phyloP scores from a whole-genome alignment of 2,329 filamentous ascomycete species.

The Aspergillus fumigatus region DNA sequence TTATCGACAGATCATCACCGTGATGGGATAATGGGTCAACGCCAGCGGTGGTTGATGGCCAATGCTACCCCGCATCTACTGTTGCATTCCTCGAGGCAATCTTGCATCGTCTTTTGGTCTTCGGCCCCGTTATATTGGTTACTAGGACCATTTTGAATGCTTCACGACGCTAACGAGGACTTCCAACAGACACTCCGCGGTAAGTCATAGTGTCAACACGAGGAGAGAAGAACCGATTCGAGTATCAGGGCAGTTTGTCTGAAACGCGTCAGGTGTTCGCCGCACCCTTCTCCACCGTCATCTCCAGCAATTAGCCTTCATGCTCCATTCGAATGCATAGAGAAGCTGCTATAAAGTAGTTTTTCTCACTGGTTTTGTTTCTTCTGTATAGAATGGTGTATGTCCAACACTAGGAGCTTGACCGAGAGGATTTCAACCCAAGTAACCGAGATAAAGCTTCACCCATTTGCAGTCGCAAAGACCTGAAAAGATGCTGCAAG shows the following conservation, averaged over 20 bases:
- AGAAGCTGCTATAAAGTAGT: neutral
- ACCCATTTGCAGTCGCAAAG: neutral
- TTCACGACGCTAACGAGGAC: neutral
- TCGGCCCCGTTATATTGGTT: neutral
- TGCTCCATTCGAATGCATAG: neutral
- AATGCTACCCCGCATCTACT: neutral
- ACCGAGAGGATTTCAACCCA: neutral
- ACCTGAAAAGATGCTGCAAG: slow-evolving; percentile 15
- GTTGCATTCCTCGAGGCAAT: neutral
- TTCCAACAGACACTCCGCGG: neutral
- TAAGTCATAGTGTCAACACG: neutral
- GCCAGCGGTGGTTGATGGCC: neutral
- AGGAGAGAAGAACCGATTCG: neutral
- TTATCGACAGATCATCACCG: neutral
- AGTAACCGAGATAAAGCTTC: neutral
- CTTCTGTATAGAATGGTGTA: neutral
- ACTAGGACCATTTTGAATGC: neutral
- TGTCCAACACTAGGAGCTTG: neutral
- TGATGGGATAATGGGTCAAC: neutral
- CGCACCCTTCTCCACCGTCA: neutral
- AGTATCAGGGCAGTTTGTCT: neutral
- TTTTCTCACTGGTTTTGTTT: neutral
- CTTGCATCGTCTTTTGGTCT: neutral
- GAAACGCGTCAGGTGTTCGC: neutral
- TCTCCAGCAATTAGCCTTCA: neutral